phyloP scores from a whole-genome alignment of 2,329 filamentous ascomycete genomes.

The Elsinoe necatrix region DNA sequence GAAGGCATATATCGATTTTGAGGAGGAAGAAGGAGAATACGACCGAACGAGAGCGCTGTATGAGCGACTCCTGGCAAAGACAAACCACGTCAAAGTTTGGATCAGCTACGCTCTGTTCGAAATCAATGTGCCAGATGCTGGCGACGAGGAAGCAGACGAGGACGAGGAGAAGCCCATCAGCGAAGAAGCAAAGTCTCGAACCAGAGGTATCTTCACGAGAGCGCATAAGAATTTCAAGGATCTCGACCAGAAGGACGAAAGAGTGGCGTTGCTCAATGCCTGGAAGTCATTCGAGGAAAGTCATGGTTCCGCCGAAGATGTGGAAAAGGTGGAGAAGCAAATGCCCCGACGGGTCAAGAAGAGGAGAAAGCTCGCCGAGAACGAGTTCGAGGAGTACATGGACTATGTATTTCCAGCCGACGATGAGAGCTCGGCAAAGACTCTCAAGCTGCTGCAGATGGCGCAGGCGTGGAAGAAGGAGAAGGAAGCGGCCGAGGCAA shows the following conservation, averaged over 20 bases:
- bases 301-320: constrained; percentile 66
- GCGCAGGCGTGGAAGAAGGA: constrained; percentile 80
- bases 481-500: constrained; percentile 28
- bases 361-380: constrained; percentile 82
- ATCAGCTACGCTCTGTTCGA: constrained; percentile 98
- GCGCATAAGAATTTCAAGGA: constrained; percentile 83
- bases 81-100: constrained; percentile 99
- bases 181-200: constrained; percentile 73
- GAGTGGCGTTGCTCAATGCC: constrained; percentile 81
- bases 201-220: constrained; percentile 74
- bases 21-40: constrained; percentile 91
- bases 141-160: constrained; percentile 52
- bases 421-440: constrained; percentile 73
- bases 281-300: constrained; percentile 89
- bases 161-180: constrained; percentile 57
- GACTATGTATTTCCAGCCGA: constrained; percentile 97
- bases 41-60: constrained; percentile 74
- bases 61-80: constrained; percentile 84
- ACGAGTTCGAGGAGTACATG: constrained; percentile 90
- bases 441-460: constrained; percentile 76
- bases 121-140: constrained; percentile 76
- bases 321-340: constrained; percentile 77
- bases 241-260: constrained; percentile 82
- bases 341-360: constrained; percentile 94
- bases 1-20: constrained; percentile 98